These are phyloP conservation scores for Blumeriella jaapii DNA, from an alignment of 2,329 filamentous ascomycete genomes.

Conservation along the genomic window DNA sequence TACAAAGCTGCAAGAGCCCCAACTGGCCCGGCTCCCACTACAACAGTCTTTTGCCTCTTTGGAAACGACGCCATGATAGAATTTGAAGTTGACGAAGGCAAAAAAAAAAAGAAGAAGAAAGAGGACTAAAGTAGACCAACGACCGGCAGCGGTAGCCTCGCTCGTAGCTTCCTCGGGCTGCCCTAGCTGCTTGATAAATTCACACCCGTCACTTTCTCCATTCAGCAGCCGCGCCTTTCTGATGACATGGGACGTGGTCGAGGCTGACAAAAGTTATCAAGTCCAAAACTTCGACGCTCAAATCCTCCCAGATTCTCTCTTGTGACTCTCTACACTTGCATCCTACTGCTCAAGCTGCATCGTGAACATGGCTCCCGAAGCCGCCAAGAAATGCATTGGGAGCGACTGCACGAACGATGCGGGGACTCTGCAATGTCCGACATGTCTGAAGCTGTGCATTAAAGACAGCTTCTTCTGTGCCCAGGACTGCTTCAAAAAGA, in stretches of 20 bases:
- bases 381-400: constrained; percentile 62
- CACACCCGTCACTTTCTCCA: too few relatives aligned
- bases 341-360: not conserved
- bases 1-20: constrained; percentile 87
- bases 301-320: too few relatives aligned
- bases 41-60: constrained; percentile 40
- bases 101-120: not conserved
- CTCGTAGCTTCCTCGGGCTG: too few relatives aligned
- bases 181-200: constrained; percentile 6
- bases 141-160: constrained; percentile 7
- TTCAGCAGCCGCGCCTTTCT: too few relatives aligned
- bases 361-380: constrained; percentile 28
- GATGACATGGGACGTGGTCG: constrained; percentile 1
- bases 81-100: too few relatives aligned
- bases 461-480: constrained; percentile 94
- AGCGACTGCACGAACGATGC: constrained; percentile 80
- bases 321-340: not conserved
- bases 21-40: constrained; percentile 89
- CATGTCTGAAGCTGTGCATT: constrained; percentile 77
- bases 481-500: constrained; percentile 97
- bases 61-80: constrained; percentile 1
- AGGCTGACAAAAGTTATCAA: constrained; percentile 17
- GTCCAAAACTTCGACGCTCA: constrained; percentile 4
- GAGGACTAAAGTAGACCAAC: constrained; percentile 6
- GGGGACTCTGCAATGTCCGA: constrained; percentile 81